phyloP scores from a whole-genome alignment of 2,329 filamentous ascomycete genomes.

The Harringtonia aguacate region DNA sequence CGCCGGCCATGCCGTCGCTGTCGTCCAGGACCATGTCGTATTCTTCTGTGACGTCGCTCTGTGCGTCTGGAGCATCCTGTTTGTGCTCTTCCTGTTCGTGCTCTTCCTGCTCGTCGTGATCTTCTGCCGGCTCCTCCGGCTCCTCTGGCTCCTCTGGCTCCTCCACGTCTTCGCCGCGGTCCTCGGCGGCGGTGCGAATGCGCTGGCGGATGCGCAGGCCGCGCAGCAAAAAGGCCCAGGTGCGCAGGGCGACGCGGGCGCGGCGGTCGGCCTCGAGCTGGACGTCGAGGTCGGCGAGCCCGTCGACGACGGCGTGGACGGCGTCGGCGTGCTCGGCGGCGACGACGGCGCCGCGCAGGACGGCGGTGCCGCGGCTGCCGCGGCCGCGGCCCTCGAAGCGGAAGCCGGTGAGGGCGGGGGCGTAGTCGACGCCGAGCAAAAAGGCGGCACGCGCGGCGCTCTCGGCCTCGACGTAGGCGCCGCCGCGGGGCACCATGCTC shows the following conservation, averaged over 20 bases:
- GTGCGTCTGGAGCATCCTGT: conserved; percentile 12
- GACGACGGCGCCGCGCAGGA: conserved; percentile 69
- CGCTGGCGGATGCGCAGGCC: conserved; percentile 66
- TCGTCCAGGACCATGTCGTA: conserved; percentile 19
- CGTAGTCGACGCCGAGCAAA: conserved; percentile 71
- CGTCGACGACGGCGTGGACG: conserved; percentile 56
- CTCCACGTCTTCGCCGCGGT: conserved; percentile 32
- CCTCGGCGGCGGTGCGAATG: conserved; percentile 48
- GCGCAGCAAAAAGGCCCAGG: conserved; percentile 70
- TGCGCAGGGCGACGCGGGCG: conserved; percentile 48
- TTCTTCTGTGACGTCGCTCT: conserved; percentile 20
- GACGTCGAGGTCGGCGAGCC: conserved; percentile 54
- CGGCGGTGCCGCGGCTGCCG: conserved; percentile 74
- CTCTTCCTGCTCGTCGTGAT: background rate
- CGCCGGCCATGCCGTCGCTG: conserved; percentile 17
- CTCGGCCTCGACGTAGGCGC: conserved; percentile 54
- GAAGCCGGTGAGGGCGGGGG: conserved; percentile 84
- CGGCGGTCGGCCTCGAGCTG: conserved; percentile 54
- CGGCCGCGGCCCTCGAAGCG: conserved; percentile 77
- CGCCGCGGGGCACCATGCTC: conserved; percentile 79
- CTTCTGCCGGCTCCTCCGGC: conserved; percentile 1
- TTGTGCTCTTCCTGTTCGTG: conserved; percentile 14
- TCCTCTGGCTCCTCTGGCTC: conserved; percentile 16
- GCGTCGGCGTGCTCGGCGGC: conserved; percentile 62
- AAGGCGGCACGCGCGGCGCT: conserved; percentile 61